Evolutionary conservation across 768 basidiomycete genomes (phyloP).

Genomic region (Naganishia onofrii): DNA sequence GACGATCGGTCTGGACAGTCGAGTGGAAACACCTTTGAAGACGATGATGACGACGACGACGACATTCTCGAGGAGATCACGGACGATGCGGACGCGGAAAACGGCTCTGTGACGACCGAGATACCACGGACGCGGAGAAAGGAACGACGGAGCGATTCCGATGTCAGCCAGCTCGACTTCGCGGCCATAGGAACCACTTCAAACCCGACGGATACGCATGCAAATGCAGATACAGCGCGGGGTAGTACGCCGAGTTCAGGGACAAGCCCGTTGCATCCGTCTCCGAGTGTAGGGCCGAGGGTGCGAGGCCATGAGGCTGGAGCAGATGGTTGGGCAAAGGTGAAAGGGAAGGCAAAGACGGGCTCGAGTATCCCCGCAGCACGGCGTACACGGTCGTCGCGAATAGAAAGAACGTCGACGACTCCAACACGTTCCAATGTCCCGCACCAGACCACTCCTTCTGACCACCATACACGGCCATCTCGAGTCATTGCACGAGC

Average conservation of each 20-base stretch:
- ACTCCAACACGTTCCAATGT: background rate
- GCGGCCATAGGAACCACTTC: slow-evolving; percentile 30
- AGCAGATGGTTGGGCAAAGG: background rate
- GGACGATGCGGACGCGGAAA: slow-evolving; percentile 1
- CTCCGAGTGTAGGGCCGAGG: background rate
- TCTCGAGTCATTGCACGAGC: slow-evolving; percentile 70
- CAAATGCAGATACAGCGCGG: too few species aligned
- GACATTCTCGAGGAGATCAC: background rate
- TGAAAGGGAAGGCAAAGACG: background rate
- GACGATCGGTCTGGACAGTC: too few species aligned
- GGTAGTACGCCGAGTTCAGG: background rate
- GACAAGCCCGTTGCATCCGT: background rate
- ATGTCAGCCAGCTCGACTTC: slow-evolving; percentile 48
- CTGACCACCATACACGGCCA: slow-evolving; percentile 9
- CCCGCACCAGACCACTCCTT: background rate
- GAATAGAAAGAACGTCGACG: background rate
- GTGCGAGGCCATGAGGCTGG: background rate
- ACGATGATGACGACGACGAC: background rate
- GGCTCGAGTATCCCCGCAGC: background rate
- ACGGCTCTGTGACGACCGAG: background rate
- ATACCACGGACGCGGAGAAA: background rate
- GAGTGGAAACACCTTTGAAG: background rate
- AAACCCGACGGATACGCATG: too few species aligned
- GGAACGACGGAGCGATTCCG: slow-evolving; percentile 25
- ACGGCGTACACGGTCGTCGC: background rate